phyloP scores from a whole-genome alignment of 805 yeast species.

The Sugiyamaella qingdaonensis region DNA sequence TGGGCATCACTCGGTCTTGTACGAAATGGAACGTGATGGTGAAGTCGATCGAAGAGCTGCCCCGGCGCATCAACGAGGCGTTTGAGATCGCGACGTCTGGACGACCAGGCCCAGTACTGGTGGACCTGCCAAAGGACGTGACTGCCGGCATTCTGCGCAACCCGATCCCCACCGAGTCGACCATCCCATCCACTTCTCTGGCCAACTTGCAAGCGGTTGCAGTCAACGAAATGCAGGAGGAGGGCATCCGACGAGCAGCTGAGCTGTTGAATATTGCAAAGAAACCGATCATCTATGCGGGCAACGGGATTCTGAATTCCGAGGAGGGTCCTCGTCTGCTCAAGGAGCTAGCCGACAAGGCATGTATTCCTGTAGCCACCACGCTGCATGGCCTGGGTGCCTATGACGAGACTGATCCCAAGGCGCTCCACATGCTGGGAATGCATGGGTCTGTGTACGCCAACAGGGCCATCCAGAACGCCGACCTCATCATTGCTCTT shows the following conservation, averaged over 20 bases:
- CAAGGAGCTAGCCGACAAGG: conserved; percentile 83
- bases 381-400: conserved; percentile 93
- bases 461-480: conserved; percentile 87
- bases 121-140: conserved; percentile 96
- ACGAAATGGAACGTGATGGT: conserved; percentile 99
- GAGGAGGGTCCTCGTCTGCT: conserved; percentile 75
- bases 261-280: conserved; percentile 74
- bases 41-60: conserved; percentile 87
- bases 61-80: conserved; percentile 94
- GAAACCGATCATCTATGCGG: conserved; percentile 85
- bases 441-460: conserved; percentile 98
- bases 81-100: conserved; percentile 95
- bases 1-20: conserved; percentile 95
- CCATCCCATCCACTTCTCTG: conserved; percentile 54
- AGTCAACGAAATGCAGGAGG: conserved; percentile 67
- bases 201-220: conserved; percentile 65
- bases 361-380: conserved; percentile 93
- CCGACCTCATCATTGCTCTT: conserved; percentile 87
- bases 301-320: conserved; percentile 81
- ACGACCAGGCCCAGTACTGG: conserved; percentile 97
- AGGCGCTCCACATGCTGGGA: conserved; percentile 93
- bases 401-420: conserved; percentile 85
- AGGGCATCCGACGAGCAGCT: conserved; percentile 74
- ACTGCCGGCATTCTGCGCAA: conserved; percentile 85
- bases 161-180: conserved; percentile 87